phyloP scores from a whole-genome alignment of 306 rosid species.

The Castanea crenata region DNA sequence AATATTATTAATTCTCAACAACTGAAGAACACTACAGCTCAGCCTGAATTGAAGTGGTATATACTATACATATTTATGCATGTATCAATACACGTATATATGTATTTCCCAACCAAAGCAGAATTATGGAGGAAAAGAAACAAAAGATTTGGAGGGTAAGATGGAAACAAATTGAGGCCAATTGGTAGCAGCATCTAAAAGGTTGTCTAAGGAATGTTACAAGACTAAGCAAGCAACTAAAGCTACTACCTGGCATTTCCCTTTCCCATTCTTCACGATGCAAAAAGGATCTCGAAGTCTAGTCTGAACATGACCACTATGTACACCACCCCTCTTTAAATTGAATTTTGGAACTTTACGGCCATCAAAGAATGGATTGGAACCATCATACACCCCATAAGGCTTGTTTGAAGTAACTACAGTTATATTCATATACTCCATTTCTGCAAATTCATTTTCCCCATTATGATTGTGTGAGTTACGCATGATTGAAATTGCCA shows the following conservation, averaged over 20 bases:
- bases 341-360: conserved; percentile 57
- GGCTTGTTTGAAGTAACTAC: conserved; percentile 87
- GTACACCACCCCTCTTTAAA: conserved; percentile 65
- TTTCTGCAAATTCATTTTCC: conserved; percentile 80
- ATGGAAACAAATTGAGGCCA: too few species aligned
- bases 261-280: conserved; percentile 61
- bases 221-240: neutral
- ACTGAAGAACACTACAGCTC: too few species aligned
- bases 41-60: too few species aligned
- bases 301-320: conserved; percentile 84
- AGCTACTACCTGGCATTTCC: conserved; percentile 70
- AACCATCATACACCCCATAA: conserved; percentile 73
- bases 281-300: conserved; percentile 85
- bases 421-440: conserved; percentile 85
- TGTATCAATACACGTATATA: neutral
- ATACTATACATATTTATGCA: too few species aligned
- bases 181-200: too few species aligned
- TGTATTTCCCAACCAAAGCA: neutral
- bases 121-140: too few species aligned
- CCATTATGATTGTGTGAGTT: conserved; percentile 45
- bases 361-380: conserved; percentile 76
- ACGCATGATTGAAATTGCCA: conserved; percentile 78
- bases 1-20: neutral
- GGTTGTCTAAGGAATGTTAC: neutral
- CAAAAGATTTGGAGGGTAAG: too few species aligned